phyloP scores from a whole-genome alignment of 1,284 basidiomycete species.

The Boletellus sp. region DNA sequence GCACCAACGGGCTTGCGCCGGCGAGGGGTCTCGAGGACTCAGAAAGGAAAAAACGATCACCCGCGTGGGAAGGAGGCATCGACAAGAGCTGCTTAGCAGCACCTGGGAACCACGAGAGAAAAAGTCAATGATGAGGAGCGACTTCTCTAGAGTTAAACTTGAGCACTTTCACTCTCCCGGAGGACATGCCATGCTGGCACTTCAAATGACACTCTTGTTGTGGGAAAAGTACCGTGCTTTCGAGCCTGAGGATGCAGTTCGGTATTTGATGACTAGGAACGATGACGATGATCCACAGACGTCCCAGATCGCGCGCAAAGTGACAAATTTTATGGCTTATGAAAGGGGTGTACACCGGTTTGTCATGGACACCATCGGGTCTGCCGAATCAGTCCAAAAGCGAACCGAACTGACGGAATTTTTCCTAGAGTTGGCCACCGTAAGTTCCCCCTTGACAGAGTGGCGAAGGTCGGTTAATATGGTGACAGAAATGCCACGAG shows the following conservation, averaged over 20 bases:
- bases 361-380: constrained; percentile 38
- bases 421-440: constrained; percentile 42
- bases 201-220: constrained; percentile 40
- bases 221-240: constrained; percentile 37
- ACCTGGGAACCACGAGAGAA: constrained; percentile 30
- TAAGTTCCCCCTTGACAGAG: constrained; percentile 20
- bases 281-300: constrained; percentile 17
- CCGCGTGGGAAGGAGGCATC: constrained; percentile 18
- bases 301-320: constrained; percentile 27
- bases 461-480: constrained; percentile 2
- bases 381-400: constrained; percentile 17
- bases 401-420: constrained; percentile 35
- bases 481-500: constrained; percentile 39
- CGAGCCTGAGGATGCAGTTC: constrained; percentile 42
- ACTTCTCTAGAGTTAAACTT: constrained; percentile 27
- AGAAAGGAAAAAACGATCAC: constrained; percentile 30
- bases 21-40: constrained; percentile 21
- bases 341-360: constrained; percentile 39
- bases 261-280: constrained; percentile 33
- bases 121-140: constrained; percentile 25
- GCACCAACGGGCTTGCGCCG: constrained; percentile 22
- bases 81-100: constrained; percentile 18
- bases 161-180: constrained; percentile 31
- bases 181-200: constrained; percentile 41
- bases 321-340: constrained; percentile 34